Evolutionary conservation across 768 basidiomycete genomes (phyloP).

Genomic region (Mycena vitilis): DNA sequence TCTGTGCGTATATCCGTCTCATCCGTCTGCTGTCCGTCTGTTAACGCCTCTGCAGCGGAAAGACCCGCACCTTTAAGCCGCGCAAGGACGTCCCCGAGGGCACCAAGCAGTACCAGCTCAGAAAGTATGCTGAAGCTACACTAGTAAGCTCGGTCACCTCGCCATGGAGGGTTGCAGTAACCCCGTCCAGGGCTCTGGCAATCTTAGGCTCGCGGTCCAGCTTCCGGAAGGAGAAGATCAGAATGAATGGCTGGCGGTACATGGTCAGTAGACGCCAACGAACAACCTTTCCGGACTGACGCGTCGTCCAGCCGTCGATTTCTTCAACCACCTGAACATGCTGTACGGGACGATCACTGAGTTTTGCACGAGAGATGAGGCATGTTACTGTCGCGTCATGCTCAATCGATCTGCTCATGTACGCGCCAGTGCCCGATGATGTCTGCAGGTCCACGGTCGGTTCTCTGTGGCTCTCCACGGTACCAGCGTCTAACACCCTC

Average conservation of each 20-base stretch:
- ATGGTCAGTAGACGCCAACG: constrained; percentile 68
- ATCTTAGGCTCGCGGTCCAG: constrained; percentile 90
- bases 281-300: constrained; percentile 4
- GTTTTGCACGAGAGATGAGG: constrained; percentile 96
- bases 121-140: constrained; percentile 98
- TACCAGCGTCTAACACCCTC: constrained; percentile 9
- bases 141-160: constrained; percentile 61
- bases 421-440: constrained; percentile 86
- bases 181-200: constrained; percentile 86
- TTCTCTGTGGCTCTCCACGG: constrained; percentile 27
- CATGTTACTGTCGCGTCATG: constrained; percentile 46
- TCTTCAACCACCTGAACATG: constrained; percentile 99
- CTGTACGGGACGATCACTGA: constrained; percentile 98
- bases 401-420: constrained; percentile 22
- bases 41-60: constrained; percentile 64
- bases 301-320: constrained; percentile 84
- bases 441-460: constrained; percentile 93
- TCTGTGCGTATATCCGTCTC: constrained; percentile 64
- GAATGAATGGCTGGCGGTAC: constrained; percentile 99
- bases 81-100: constrained; percentile 95
- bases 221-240: constrained; percentile 97
- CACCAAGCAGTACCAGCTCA: constrained; percentile 96
- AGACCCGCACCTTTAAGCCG: constrained; percentile 96
- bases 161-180: background rate
- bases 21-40: constrained; percentile 11